Evolutionary conservation across 2,329 filamentous ascomycete genomes (phyloP), one percentile per base, ranked within the genome.

Genomic region (Claviceps arundinis): DNA sequence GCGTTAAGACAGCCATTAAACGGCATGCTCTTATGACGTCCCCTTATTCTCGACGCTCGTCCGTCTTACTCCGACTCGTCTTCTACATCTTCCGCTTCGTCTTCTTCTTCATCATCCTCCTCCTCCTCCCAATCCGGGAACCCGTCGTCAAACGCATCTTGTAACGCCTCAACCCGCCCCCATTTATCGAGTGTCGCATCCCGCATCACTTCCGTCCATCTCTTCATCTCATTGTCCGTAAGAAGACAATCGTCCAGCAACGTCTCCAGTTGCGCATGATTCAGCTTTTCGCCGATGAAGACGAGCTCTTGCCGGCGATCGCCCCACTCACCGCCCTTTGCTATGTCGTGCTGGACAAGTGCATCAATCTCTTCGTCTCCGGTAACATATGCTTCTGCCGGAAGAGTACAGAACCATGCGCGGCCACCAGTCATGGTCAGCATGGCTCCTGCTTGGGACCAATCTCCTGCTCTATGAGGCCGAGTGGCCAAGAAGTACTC

Each of bases 301-400:
- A 88, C 84, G 6, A 88, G 62, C 62, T 88, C 84, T 61, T 88
- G 84, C 2, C 84, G 71, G 1, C 84, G 72, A 57, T 88, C 84
- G 0, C 82, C 84, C 81, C 82, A 87, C 54, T 78, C 73, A 0
- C 77, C 78, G 5, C 75, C 75, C 26, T 75, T 73, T 6, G 68
- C 60, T 22, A 78, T 72, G 56, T 78, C 75, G 52, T 75, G 70
- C 43, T 66, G 60, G 13, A 77, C 71, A 0, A 76, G 73, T 6
- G 68, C 67, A 37, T 77, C 69, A 0, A 76, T 71, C n/a, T 71
- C 64, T 0, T 65, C 62, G 50, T 78, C 68, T 48, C 74, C 68
- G 0, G 76, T 76, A 2, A 54, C 68, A 61, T 75, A 77, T 2
- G 74, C 70, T 26, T 72, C 70, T 2, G 77, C 72, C 0, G 74